Evolutionary conservation across 345 rosid species (phyloP).

Genomic region (Citrus maxima): DNA sequence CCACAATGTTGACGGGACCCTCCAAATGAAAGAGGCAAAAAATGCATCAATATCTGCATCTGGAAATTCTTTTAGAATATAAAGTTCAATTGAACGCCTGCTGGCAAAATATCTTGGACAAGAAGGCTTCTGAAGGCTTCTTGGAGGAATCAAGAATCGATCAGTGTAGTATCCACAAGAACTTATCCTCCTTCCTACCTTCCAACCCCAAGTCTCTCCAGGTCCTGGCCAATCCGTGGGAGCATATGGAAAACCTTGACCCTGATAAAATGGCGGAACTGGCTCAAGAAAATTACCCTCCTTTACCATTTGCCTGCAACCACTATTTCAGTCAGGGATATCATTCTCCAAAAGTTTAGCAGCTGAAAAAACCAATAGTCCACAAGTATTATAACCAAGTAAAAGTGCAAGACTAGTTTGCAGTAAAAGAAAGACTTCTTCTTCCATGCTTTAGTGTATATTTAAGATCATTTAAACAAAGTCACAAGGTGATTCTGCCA

Average conservation of each 20-base stretch:
- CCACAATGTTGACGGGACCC: slow-evolving; percentile 48
- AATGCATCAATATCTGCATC: slow-evolving; percentile 49
- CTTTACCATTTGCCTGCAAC: slow-evolving; percentile 13
- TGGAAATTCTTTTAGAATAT: slow-evolving; percentile 45
- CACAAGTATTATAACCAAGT: neutral
- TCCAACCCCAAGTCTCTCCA: slow-evolving; percentile 87
- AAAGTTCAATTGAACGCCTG: slow-evolving; percentile 49
- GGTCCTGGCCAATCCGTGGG: slow-evolving; percentile 72
- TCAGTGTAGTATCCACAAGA: slow-evolving; percentile 48
- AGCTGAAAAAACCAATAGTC: neutral
- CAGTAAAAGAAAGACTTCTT: neutral
- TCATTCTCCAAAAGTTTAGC: slow-evolving; percentile 34
- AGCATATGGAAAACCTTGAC: slow-evolving; percentile 89
- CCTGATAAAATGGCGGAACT: slow-evolving; percentile 39
- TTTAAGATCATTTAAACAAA: neutral
- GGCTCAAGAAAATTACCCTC: slow-evolving; percentile 37
- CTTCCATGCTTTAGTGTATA: neutral
- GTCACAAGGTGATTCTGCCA: neutral
- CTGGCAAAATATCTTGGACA: slow-evolving; percentile 41
- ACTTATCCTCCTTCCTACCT: slow-evolving; percentile 67
- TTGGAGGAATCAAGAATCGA: slow-evolving; percentile 57
- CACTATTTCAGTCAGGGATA: slow-evolving; percentile 13
- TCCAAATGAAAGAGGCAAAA: slow-evolving; percentile 77
- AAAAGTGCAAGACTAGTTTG: neutral
- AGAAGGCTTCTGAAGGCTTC: slow-evolving; percentile 26